Base-by-base conservation (phyloP, 257 asterid genomes). In the Nicotiana sylvestris region DNA sequence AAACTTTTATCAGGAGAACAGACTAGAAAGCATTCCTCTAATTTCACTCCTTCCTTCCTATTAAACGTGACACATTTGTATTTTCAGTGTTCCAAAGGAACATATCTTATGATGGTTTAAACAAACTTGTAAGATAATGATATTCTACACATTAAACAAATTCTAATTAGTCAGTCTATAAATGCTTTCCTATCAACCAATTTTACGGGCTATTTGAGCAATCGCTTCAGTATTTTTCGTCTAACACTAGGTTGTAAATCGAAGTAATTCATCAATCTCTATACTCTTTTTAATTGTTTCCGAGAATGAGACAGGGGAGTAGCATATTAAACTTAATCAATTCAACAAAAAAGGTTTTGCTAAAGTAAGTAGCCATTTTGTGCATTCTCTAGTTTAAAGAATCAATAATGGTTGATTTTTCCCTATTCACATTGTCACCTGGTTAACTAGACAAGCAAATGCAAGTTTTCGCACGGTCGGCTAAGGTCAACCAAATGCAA, bases 151-250 rank as follows among this genome's bases (percentile, higher is more conserved):
- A 6, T 5, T 18, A 43, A 56, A 70, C 58, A 12, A 46, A 32
- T 10, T 18, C 56, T 37, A 69, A 5, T 69, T 69, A 69, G 33
- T 10, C 78, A 70, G 78, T 43, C 33, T 0, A 69, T 39, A 0
- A 46, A 72, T 16, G n/a, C 15, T 72, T 72, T 72, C 61, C 79
- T 13, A 13, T 74, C 79, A 72, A 46, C 21, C 79, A 74, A 74
- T 9, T 49, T 25, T 37, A 74, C 13, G 16, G 79, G 37, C 78
- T 49, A 46, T 72, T 11, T 49, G 25, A 46, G 61, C 43, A 46
- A 25, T 33, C 0, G 0, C 62, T 21, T 43, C 1, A 2, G n/a
- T 5, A 27, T 46, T 43, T 62, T 62, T 25, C 39, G 27, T 46
- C 37, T 46, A 13, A 46, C 15, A 74, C 25, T 13, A 21, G 3